Conservation (phyloP, 2,329 filamentous ascomycete species). For the Chaetomium sp. region DNA sequence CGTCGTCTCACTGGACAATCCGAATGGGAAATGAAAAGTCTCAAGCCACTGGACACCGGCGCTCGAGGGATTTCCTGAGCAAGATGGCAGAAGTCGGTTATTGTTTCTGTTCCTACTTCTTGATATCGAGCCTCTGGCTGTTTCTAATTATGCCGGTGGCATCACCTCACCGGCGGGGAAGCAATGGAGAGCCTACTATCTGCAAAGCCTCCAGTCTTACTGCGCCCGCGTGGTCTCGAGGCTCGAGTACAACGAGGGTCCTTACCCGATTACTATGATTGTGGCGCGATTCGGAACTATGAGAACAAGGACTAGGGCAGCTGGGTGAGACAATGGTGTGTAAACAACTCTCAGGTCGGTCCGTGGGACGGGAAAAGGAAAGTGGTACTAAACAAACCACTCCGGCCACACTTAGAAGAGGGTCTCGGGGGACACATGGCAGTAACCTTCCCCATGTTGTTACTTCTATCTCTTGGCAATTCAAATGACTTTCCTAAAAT, state of each 20-base stretch:
- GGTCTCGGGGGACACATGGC: neutral
- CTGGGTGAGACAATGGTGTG: neutral
- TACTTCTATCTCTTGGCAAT: neutral
- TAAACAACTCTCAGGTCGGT: neutral
- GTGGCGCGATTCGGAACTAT: neutral
- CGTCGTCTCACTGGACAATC: neutral
- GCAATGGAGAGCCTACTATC: neutral
- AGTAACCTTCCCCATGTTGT: neutral
- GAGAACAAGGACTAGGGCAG: neutral
- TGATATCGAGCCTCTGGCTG: no score
- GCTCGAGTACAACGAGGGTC: neutral
- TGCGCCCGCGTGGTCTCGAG: neutral
- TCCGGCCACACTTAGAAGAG: neutral
- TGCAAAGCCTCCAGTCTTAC: neutral
- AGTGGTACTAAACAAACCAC: neutral
- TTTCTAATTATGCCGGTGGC: neutral
- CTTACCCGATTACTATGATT: neutral
- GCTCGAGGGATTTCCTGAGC: neutral
- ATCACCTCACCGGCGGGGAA: neutral
- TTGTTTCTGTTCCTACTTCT: neutral
- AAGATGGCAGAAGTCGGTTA: neutral
- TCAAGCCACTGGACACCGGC: neutral
- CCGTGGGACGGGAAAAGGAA: neutral
- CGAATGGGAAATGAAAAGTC: neutral
- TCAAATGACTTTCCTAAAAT: neutral